Base-by-base conservation (phyloP, 2,329 filamentous ascomycete species). In the Trichoderma koningiopsis region DNA sequence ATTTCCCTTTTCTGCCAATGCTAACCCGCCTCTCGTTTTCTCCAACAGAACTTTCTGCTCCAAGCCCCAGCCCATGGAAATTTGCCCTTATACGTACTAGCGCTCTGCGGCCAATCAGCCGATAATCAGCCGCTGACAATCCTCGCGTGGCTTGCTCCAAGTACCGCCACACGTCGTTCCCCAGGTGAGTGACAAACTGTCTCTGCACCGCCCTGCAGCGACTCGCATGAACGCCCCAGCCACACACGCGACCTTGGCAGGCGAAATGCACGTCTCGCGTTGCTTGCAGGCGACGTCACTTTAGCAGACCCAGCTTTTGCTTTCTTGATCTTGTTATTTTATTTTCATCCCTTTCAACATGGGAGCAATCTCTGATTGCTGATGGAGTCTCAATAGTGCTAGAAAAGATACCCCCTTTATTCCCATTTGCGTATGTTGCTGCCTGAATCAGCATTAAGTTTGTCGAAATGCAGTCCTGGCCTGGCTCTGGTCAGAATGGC, bases 391-490 rank as follows among this genome's bases (percentile, higher is more conserved):
- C 68, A 67, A 72, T 78, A 79, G 77, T 71, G 72, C 73, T 73
- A 76, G 73, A 75, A 71, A 56, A 59, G 31, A 47, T 49, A 68
- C 35, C 68, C 66, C 33, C n/a, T 49, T 10, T 33, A 27, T 64
- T 68, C 70, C 35, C 69, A 66, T 70, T 69, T 70, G 70, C 71
- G 72, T 72, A 71, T 74, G 71, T 69, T 74, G 70, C 62, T 43
- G 47, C 40, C 56, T 70, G 40, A 33, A 60, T 52, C 70, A 74
- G 71, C 68, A 73, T 72, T 68, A 71, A 72, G 70, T 72, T 69
- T 57, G 31, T 70, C 75, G 77, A 75, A 71, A 82, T 82, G 80
- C 80, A 82, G 77, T 80, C 80, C 70, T 82, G 80, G 80, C 72
- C 79, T 52, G 76, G 75, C 68, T 73, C 76, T 69, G 76, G 77